Conservation (phyloP, 202 grass and related monocot genomes). For the Eragrostis tef region DNA sequence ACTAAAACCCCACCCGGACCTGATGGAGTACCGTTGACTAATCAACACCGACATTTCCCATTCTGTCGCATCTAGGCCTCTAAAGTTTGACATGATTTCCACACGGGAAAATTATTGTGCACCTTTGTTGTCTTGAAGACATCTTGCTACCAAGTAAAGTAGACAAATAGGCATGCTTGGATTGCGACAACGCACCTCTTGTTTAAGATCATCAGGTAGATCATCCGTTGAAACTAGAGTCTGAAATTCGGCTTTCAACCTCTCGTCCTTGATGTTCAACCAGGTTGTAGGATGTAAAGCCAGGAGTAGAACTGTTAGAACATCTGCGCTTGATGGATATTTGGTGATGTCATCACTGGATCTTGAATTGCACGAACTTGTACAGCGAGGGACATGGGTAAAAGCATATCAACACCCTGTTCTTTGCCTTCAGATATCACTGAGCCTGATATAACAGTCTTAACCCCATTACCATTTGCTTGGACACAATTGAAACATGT, state of each 20-base stretch:
- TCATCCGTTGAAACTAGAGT: slow-evolving; percentile 62
- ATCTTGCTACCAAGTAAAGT: slow-evolving; percentile 14
- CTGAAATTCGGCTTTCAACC: slow-evolving; percentile 66
- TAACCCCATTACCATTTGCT: slow-evolving; percentile 51
- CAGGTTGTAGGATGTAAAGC: slow-evolving; percentile 67
- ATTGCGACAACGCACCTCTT: slow-evolving; percentile 53
- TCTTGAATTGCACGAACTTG: slow-evolving; percentile 42
- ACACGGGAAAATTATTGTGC: not conserved
- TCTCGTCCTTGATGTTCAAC: slow-evolving; percentile 57
- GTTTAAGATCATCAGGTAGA: no score
- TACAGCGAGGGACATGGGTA: slow-evolving; percentile 52
- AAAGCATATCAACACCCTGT: slow-evolving; percentile 62
- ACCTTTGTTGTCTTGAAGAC: slow-evolving; percentile 13
- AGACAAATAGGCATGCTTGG: slow-evolving; percentile 7
- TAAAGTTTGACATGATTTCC: slow-evolving; percentile 1
- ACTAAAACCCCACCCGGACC: not conserved
- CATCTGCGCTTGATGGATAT: slow-evolving; percentile 60
- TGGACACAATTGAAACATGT: slow-evolving; percentile 58
- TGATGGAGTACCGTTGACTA: not conserved
- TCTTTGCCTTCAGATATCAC: slow-evolving; percentile 62
- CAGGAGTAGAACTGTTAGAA: slow-evolving; percentile 72
- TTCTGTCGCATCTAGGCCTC: not conserved
- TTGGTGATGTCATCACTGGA: slow-evolving; percentile 34
- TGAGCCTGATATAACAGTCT: slow-evolving; percentile 62
- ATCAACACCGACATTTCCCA: not conserved